Conservation (phyloP, 2,329 filamentous ascomycete species). For the Amesomyces nigricolor region DNA sequence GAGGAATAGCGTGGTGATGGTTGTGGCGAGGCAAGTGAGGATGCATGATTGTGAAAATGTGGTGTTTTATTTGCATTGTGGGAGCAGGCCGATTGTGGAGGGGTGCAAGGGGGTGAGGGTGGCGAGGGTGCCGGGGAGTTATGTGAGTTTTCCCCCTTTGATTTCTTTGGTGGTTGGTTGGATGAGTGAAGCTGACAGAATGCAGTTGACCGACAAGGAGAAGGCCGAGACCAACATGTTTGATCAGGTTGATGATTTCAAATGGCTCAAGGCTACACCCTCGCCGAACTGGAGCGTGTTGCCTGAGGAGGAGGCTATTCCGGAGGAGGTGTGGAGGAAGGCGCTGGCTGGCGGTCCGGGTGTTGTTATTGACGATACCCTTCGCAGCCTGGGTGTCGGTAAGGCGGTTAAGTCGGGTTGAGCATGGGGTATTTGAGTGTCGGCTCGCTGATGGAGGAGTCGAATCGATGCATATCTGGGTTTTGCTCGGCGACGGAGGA, state of each 20-base stretch:
- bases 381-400: slow-evolving; percentile 44
- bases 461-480: too few species aligned
- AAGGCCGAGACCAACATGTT: slow-evolving; percentile 59
- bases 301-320: slow-evolving; percentile 52
- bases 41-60: slow-evolving; percentile 84
- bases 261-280: slow-evolving; percentile 81
- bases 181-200: not conserved
- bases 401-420: not conserved
- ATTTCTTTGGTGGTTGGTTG: not conserved
- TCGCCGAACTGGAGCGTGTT: slow-evolving; percentile 86
- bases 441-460: too few species aligned
- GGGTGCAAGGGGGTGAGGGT: slow-evolving; percentile 76
- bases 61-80: slow-evolving; percentile 75
- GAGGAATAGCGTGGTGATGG: slow-evolving; percentile 66
- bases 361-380: slow-evolving; percentile 58
- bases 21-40: slow-evolving; percentile 79
- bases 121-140: slow-evolving; percentile 63
- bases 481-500: too few species aligned
- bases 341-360: slow-evolving; percentile 59
- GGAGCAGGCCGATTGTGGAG: slow-evolving; percentile 88
- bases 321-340: slow-evolving; percentile 62
- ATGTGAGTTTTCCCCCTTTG: slow-evolving; percentile 47
- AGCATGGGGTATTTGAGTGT: not conserved
- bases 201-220: slow-evolving; percentile 27
- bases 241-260: slow-evolving; percentile 94